A percentile compares a stretch with the other conserved stretches of the same genome.
phyloP scores from a whole-genome alignment of 495 filamentous ascomycete genomes.

The Lepraria neglecta region DNA sequence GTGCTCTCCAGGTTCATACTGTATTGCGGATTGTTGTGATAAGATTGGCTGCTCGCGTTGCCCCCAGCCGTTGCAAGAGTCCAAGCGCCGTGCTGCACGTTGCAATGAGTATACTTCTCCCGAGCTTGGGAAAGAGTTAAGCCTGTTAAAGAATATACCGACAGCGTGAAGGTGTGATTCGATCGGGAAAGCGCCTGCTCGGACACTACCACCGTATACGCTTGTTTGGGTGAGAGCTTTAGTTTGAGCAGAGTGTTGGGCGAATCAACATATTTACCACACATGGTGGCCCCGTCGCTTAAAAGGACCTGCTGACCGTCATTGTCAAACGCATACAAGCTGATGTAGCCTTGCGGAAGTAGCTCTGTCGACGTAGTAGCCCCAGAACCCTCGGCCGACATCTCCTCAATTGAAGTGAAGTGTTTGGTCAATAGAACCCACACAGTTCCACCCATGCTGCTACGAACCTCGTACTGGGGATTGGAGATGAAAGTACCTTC shows the following conservation, averaged over 20 bases:
- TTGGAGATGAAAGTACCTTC: slow-evolving; percentile 64
- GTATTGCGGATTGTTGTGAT: slow-evolving; percentile 82
- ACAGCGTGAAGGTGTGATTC: slow-evolving; percentile 75
- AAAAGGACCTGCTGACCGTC: slow-evolving; percentile 69
- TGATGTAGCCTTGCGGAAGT: slow-evolving; percentile 63
- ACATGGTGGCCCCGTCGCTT: slow-evolving; percentile 57
- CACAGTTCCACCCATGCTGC: slow-evolving; percentile 51
- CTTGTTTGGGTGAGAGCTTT: slow-evolving; percentile 49
- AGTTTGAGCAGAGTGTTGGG: slow-evolving; percentile 83
- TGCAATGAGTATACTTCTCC: slow-evolving; percentile 51
- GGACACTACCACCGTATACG: slow-evolving; percentile 73
- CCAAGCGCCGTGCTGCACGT: slow-evolving; percentile 58
- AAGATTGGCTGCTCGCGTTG: slow-evolving; percentile 65
- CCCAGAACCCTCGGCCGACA: slow-evolving; percentile 8
- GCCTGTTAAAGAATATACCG: slow-evolving; percentile 60
- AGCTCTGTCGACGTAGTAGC: slow-evolving; percentile 32
- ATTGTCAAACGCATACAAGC: slow-evolving; percentile 70
- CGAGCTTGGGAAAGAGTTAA: slow-evolving; percentile 54
- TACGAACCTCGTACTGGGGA: slow-evolving; percentile 72
- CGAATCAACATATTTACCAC: slow-evolving; percentile 83
- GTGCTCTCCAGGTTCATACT: slow-evolving; percentile 50
- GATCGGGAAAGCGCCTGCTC: slow-evolving; percentile 66
- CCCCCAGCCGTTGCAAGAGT: slow-evolving; percentile 75
- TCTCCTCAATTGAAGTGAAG: slow-evolving; percentile 55
- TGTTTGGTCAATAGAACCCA: slow-evolving; percentile 87